A percentile compares a stretch with the other conserved stretches of the same genome.
Evolutionary conservation across 2,329 filamentous ascomycete genomes (phyloP).

Genomic region (Stromatinia cepivora): DNA sequence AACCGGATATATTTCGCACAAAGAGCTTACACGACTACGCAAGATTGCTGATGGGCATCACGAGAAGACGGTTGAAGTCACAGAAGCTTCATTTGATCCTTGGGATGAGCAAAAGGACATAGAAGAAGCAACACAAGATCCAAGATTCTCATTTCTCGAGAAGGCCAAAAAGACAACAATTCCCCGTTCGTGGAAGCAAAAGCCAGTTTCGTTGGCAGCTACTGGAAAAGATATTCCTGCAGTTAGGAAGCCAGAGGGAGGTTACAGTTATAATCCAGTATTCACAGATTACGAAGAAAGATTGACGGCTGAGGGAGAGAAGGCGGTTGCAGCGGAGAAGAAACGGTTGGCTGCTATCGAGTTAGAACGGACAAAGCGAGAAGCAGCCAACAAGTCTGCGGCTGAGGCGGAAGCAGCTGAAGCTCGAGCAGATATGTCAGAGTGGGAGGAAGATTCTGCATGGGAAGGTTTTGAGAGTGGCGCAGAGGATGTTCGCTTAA

Average conservation of each 20-base stretch:
- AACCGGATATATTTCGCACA: slow-evolving; percentile 77
- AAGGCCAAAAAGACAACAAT: slow-evolving; percentile 65
- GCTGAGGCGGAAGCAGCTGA: slow-evolving; percentile 75
- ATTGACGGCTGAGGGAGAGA: slow-evolving; percentile 71
- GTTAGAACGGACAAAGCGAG: slow-evolving; percentile 65
- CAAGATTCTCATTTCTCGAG: slow-evolving; percentile 64
- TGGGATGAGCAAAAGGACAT: slow-evolving; percentile 62
- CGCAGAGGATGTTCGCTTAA: slow-evolving; percentile 62
- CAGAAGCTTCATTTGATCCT: slow-evolving; percentile 73
- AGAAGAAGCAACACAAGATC: slow-evolving; percentile 49
- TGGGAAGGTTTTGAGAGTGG: slow-evolving; percentile 91
- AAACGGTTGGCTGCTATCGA: slow-evolving; percentile 68
- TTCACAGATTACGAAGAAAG: slow-evolving; percentile 84
- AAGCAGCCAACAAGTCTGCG: slow-evolving; percentile 67
- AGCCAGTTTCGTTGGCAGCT: slow-evolving; percentile 79
- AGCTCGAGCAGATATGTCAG: slow-evolving; percentile 62
- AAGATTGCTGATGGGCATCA: slow-evolving; percentile 72
- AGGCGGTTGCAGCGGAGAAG: slow-evolving; percentile 76
- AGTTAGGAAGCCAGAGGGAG: slow-evolving; percentile 75
- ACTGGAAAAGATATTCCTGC: slow-evolving; percentile 78
- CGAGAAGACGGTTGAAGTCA: slow-evolving; percentile 48
- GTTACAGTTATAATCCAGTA: slow-evolving; percentile 88
- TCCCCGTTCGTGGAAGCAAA: slow-evolving; percentile 72
- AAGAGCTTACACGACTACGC: slow-evolving; percentile 77
- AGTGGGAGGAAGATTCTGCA: slow-evolving; percentile 84